A percentile compares a stretch with the other conserved stretches of the same genome.
phyloP scores from a whole-genome alignment of 257 asterid species.

The Gentiana straminea region DNA sequence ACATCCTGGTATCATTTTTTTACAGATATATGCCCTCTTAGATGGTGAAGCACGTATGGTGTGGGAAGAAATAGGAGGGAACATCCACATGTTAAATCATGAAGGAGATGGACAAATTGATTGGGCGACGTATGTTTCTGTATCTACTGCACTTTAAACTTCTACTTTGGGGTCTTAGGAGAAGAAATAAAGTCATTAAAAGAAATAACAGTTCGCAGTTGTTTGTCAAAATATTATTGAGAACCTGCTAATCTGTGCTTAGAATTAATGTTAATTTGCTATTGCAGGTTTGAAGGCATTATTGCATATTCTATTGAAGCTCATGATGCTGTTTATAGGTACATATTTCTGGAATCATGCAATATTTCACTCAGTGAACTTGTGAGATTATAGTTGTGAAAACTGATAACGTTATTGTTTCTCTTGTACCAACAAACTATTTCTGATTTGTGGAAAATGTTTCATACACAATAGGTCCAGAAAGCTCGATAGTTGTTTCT shows the following conservation, averaged over 20 bases:
- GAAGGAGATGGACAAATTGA: constrained; percentile 69
- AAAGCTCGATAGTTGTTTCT: too few relatives aligned
- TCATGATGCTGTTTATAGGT: constrained; percentile 73
- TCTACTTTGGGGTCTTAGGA: neutral
- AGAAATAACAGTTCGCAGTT: too few relatives aligned
- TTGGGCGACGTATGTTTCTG: constrained; percentile 75
- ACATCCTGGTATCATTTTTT: constrained; percentile 12
- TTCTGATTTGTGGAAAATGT: too few relatives aligned
- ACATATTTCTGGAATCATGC: constrained; percentile 5
- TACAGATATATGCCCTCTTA: constrained; percentile 60
- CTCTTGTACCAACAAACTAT: too few relatives aligned
- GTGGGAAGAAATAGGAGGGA: constrained; percentile 80
- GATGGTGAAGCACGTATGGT: constrained; percentile 58
- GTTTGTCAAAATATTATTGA: too few relatives aligned
- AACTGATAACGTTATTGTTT: too few relatives aligned
- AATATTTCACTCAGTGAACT: too few relatives aligned
- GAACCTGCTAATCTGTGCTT: constrained; percentile 8
- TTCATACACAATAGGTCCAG: too few relatives aligned
- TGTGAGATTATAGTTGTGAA: too few relatives aligned
- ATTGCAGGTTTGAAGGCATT: constrained; percentile 80
- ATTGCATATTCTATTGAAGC: constrained; percentile 80
- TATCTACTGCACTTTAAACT: constrained; percentile 11
- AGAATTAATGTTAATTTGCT: constrained; percentile 18
- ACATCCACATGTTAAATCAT: constrained; percentile 61
- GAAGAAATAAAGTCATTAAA: neutral